Base-by-base conservation (phyloP, 1,139 yeast genomes). In the Citeromyces siamensis region DNA sequence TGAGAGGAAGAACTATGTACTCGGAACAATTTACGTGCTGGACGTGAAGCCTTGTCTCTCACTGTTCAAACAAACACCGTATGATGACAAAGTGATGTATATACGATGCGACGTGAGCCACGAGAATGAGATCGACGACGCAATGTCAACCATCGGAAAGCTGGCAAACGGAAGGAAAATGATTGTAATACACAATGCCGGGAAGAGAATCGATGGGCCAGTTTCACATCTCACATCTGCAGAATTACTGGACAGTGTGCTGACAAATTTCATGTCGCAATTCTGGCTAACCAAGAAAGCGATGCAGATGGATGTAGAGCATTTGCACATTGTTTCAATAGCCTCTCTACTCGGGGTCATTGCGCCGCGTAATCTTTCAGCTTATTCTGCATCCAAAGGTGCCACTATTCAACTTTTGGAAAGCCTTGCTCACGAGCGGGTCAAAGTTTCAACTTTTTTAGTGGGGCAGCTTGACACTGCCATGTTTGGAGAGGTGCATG, bases 151-250 rank as follows among this genome's bases (percentile, higher is more conserved):
- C 10, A 14, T 23, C 3, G 39, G 46, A 0, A 39, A 44, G 6
- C 58, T 75, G 31, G 53, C 56, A 17, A 23, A 39, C 1, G 39
- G 46, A n/a, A 47, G 54, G 8, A 57, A 59, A 2, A 44, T 49
- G 16, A 58, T 81, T 2, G 53, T 83, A 32, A 59, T 86, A 19
- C 80, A 81, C 49, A 84, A 83, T 52, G 95, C 94, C 1, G 95
- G 90, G 0, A 57, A 76, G 8, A 62, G 88, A 37, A 75, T 73
- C 35, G 55, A 56, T 40, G 62, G 64, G 32, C 46, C 66, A 2
- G 44, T 80, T 2, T 42, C 64, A 9, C 60, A 64, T 5, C 40
- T 70, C 35, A 39, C 56, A 0, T 54, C 47, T 2, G 47, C 48
- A 0, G 56, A 60, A 8, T 58, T 74, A 3, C 44, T 49, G 2